These are phyloP conservation scores for Neurospora cerealis DNA, from an alignment of 495 filamentous ascomycete species.

Conservation along the genomic window DNA sequence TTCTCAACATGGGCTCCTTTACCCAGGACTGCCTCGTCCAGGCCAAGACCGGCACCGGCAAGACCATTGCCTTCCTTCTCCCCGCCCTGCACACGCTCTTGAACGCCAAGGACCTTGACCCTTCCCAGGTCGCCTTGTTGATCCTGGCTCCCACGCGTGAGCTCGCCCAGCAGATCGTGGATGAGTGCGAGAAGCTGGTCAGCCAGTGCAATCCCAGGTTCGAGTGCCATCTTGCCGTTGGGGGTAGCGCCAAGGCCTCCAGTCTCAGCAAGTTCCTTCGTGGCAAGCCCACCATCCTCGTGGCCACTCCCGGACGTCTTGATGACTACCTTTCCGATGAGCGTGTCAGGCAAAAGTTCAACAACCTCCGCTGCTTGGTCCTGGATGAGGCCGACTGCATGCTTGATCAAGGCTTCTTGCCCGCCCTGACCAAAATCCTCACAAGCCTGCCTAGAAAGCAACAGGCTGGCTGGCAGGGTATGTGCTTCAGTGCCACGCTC, in stretches of 20 bases:
- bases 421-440: conserved; percentile 79
- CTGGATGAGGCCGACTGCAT: conserved; percentile 94
- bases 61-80: conserved; percentile 86
- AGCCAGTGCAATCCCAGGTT: conserved; percentile 55
- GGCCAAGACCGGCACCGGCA: conserved; percentile 86
- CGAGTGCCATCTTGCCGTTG: conserved; percentile 93
- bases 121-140: conserved; percentile 46
- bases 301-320: conserved; percentile 84
- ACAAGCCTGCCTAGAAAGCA: conserved; percentile 50
- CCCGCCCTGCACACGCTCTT: conserved; percentile 56
- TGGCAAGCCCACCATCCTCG: conserved; percentile 66
- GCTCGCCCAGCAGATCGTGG: conserved; percentile 82
- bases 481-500: conserved; percentile 90
- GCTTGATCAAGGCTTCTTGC: conserved; percentile 91
- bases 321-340: conserved; percentile 81
- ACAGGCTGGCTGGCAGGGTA: conserved; percentile 57
- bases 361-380: conserved; percentile 56
- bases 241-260: conserved; percentile 86
- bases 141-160: conserved; percentile 87
- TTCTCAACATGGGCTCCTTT: conserved; percentile 55
- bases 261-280: conserved; percentile 60
- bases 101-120: conserved; percentile 36
- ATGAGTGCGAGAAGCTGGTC: conserved; percentile 59
- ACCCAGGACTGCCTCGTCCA: conserved; percentile 66
- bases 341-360: conserved; percentile 66